Base-by-base conservation (phyloP, 257 asterid genomes). In the Solanum paucissectum region DNA sequence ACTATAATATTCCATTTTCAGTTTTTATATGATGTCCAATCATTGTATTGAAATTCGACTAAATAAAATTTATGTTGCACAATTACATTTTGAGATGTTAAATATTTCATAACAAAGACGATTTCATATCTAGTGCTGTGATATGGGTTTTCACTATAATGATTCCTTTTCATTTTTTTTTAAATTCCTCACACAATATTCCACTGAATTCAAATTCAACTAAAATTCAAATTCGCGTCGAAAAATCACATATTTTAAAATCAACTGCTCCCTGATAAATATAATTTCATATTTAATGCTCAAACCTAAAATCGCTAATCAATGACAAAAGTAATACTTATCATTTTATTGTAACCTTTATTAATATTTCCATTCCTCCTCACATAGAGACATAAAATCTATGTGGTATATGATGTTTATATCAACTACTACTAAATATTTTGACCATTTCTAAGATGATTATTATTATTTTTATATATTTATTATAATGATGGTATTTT, bases 381-480 rank as follows among this genome's bases (percentile, higher is more conserved):
- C 27, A 32, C 18, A 18, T 49, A 29, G 29, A 49, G 18, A 82
- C 69, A 49, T 18, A 29, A 46, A 49, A 29, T 46, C 86, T 79
- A 49, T n/a, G 68, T 49, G 20, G 69, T 32, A 5, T 82, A 18
- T 82, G 42, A 49, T 81, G 40, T 29, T 2, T 18, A 1, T 49
- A 49, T 82, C 44, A 82, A 29, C 69, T 82, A 82, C 85, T 49
- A 32, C 40, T 79, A 81, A 38, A 25, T 79, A 46, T 46, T 81
- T 62, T 81, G 69, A 29, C 44, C 64, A 77, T 25, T 3, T 42
- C 64, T 77, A 25, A 12, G 11, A 77, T 77, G 23, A 14, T 77
- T 76, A 52, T 23, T 52, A 44, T 27, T 42, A 42, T 40, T 3
- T 40, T 13, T 25, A 5, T 1, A n/a, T 25, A 9, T 3, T 21